Base-by-base conservation (phyloP, 306 rosid genomes). In the Sindora glabra region DNA sequence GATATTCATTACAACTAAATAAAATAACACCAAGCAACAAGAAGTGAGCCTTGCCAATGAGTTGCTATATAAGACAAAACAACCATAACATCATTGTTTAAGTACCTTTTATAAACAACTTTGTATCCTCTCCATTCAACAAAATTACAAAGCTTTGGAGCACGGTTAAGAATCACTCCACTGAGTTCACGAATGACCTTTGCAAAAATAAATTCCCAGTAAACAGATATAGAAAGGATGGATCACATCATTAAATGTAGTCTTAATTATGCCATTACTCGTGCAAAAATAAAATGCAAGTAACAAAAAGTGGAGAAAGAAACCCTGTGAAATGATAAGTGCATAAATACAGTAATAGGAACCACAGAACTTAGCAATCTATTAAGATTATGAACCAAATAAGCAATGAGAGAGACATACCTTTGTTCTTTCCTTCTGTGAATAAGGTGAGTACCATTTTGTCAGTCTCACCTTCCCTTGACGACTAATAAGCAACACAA, bases 391-490 rank as follows among this genome's bases (percentile, higher is more conserved):
- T 5, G 5, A 2, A 30, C 41, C 16, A 13, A 7, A 33, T 19
- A 14, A 58, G 4, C 5, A 24, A 22, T 5, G 22, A 10, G 2
- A 34, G 2, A 34, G 16, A 48, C 40, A 8, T 62, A 90, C 97
- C 97, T 90, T 87, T 36, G 46, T 59, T 81, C 97, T 74, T 72
- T 90, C 97, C 80, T 90, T 90, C 74, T 90, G 97, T 45, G 97
- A 2, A 66, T 87, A 87, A 47, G 97, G 92, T 17, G 95, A 90
- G 59, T 90, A 90, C 97, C 97, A 90, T 84, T 90, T 90, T 42
- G 95, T 89, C 65, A 89, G 65, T 67, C 95, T 82, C 51, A 90
- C 96, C 79, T 90, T 90, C 73, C 97, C 97, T 71, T 90, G 97
- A 52, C 97, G 89, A 59, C 95, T 90, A 48, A 87, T 82, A 56